Percentiles rank a stretch among this genome's conserved stretches.
Evolutionary conservation across 1,139 yeast species (phyloP).

Genomic region (Lodderomyces beijingensis): DNA sequence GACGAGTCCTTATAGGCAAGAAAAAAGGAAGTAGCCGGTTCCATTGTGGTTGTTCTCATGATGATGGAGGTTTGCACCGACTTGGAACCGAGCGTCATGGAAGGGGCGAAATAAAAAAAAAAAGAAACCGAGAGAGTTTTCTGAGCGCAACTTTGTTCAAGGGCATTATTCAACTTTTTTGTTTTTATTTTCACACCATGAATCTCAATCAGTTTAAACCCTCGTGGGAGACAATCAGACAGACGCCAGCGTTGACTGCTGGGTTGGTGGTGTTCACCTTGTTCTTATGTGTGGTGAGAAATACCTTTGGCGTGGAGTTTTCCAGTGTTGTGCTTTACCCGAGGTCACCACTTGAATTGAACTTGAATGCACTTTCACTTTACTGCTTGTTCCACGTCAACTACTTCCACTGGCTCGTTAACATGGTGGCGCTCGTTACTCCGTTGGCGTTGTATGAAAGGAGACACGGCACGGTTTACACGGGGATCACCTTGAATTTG

Average conservation of each 20-base stretch:
- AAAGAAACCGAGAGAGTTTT: too few relatives aligned
- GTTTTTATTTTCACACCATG: too few relatives aligned
- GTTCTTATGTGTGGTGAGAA: slow-evolving; percentile 25
- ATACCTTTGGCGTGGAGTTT: slow-evolving; percentile 20
- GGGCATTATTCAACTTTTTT: too few relatives aligned
- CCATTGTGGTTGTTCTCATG: too few relatives aligned
- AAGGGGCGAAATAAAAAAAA: too few relatives aligned
- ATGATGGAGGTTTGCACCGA: too few relatives aligned
- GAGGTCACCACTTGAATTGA: slow-evolving; percentile 50
- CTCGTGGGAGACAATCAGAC: slow-evolving; percentile 3
- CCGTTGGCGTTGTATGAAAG: slow-evolving; percentile 71
- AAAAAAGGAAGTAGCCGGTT: too few relatives aligned
- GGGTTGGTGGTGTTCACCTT: slow-evolving; percentile 59
- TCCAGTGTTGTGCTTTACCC: slow-evolving; percentile 41
- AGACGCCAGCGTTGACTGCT: slow-evolving; percentile 58
- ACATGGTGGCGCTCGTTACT: slow-evolving; percentile 52
- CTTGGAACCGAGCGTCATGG: too few relatives aligned
- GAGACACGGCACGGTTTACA: slow-evolving; percentile 78
- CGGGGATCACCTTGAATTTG: slow-evolving; percentile 77
- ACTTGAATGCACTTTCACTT: slow-evolving; percentile 63
- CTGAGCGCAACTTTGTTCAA: too few relatives aligned
- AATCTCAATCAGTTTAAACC: too few relatives aligned
- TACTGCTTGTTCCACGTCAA: slow-evolving; percentile 70
- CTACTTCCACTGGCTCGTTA: slow-evolving; percentile 59
- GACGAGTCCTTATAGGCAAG: too few relatives aligned